A percentile compares a stretch with the other conserved stretches of the same genome.
These are phyloP conservation scores for Talaromyces sp. DNA, from an alignment of 2,329 filamentous ascomycete genomes.

Conservation along the genomic window DNA sequence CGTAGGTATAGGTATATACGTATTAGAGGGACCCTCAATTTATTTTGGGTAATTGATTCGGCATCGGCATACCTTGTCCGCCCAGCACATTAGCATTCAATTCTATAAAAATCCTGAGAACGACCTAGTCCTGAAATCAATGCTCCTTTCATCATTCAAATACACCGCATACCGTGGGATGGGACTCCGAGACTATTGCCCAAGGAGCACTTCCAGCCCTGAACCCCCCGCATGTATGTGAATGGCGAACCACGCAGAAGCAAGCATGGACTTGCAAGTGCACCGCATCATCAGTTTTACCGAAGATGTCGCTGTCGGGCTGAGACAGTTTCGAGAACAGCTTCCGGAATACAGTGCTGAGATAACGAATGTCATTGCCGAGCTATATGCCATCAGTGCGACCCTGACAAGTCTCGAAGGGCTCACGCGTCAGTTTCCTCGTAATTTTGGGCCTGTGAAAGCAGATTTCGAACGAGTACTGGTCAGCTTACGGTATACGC, in stretches of 20 bases:
- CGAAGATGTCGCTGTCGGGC: conserved; percentile 52
- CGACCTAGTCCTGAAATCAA: neutral
- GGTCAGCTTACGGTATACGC: conserved; percentile 50
- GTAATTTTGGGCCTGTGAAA: conserved; percentile 40
- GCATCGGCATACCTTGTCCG: neutral
- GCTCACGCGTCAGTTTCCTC: conserved; percentile 40
- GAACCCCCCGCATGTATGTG: conserved; percentile 8
- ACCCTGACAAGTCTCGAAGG: conserved; percentile 49
- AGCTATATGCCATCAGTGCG: conserved; percentile 54
- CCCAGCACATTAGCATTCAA: neutral
- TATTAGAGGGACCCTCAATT: neutral
- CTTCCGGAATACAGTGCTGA: conserved; percentile 52
- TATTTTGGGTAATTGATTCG: neutral
- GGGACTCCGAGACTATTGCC: conserved; percentile 4
- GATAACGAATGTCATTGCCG: conserved; percentile 53
- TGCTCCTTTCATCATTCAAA: neutral
- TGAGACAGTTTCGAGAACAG: conserved; percentile 50
- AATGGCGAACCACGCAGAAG: conserved; percentile 25
- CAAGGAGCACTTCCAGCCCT: neutral
- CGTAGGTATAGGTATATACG: neutral
- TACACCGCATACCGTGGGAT: neutral
- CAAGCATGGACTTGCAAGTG: conserved; percentile 38
- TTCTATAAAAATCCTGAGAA: neutral
- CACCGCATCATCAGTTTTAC: conserved; percentile 46
- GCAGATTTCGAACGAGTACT: conserved; percentile 50